A percentile compares a stretch with the other conserved stretches of the same genome.
Evolutionary conservation across 805 yeast genomes (phyloP).

Genomic region (Saccharomycopsis javanensis): DNA sequence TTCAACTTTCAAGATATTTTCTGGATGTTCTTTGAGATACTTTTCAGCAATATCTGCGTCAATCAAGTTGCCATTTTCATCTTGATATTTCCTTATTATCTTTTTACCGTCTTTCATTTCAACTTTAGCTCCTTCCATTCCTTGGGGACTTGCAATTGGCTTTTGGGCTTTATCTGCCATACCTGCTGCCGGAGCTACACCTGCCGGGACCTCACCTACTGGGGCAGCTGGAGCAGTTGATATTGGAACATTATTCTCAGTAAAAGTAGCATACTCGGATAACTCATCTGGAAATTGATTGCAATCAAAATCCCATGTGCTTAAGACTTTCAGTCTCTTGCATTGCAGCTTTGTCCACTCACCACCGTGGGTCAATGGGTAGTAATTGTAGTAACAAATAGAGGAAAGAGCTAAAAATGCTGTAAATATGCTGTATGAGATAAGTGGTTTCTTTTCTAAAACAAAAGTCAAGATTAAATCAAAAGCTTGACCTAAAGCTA

Average conservation of each 20-base stretch:
- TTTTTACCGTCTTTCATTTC: slow-evolving; percentile 14
- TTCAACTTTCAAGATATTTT: slow-evolving; percentile 18
- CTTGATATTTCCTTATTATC: slow-evolving; percentile 26
- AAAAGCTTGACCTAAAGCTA: slow-evolving; percentile 62
- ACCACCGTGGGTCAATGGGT: slow-evolving; percentile 69
- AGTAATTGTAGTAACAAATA: slow-evolving; percentile 48
- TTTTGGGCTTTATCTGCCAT: background rate
- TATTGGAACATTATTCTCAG: slow-evolving; percentile 1
- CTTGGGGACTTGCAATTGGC: background rate
- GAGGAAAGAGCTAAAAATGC: slow-evolving; percentile 41
- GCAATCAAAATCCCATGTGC: slow-evolving; percentile 89
- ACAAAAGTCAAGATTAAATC: slow-evolving; percentile 42
- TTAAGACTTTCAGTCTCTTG: slow-evolving; percentile 44
- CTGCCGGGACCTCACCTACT: slow-evolving; percentile 1
- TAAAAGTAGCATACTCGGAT: slow-evolving; percentile 22
- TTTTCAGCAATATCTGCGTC: slow-evolving; percentile 26
- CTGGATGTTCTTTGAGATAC: slow-evolving; percentile 17
- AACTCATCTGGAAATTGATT: slow-evolving; percentile 24
- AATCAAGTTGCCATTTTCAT: slow-evolving; percentile 30
- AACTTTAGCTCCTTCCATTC: slow-evolving; percentile 21
- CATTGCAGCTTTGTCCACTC: slow-evolving; percentile 73
- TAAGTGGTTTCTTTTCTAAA: slow-evolving; percentile 32
- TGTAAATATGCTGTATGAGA: slow-evolving; percentile 38
- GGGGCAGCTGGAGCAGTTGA: background rate
- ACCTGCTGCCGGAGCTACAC: background rate